Base-by-base conservation (phyloP, 305 asterid genomes). In the Fraxinus floribunda region DNA sequence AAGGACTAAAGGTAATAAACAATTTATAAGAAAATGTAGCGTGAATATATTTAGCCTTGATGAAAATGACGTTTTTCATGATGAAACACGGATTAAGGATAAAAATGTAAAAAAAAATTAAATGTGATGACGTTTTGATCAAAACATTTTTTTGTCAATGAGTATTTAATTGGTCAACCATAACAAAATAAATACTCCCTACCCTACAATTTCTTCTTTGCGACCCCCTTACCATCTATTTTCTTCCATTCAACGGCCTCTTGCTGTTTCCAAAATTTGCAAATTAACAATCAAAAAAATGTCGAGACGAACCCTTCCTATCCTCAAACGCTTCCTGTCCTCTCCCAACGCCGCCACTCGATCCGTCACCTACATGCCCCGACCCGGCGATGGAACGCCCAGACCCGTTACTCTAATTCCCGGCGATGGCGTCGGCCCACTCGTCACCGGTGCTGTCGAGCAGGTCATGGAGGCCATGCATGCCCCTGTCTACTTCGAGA, bases 391-490 rank as follows among this genome's bases (percentile, higher is more conserved):
- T 39, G 98, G 98, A 4, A 79, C 94, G 3, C 98, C 98, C 2
- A 91, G 97, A 1, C 81, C 95, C n/a, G 97, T 95, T 9, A 94
- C 98, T 3, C 90, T 95, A 34, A 94, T 95, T 26, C 96, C 98
- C 13, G 98, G 98, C 0, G 98, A 95, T 60, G 99, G 98, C 22
- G 91, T 95, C 4, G 99, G 99, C 2, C 97, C 99, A 15, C 91
- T 94, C 36, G 99, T 93, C 2, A 95, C 97, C 11, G 95, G 97
- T 71, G 95, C 98, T 10, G 99, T 94, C 49, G 99, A 93, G 88
- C 97, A 94, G 89, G 94, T 94, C 16, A 93, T 95, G 96, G 93
- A 93, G 75, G 97, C 97, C 55, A 92, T 95, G 97, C 98, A 94
- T 89, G 97, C 99, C 60, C 99, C 98, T n/a, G 92, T 94, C 8